These are phyloP conservation scores for Tetracentron sinense DNA, from an alignment of 164 flowering plant genomes.

Conservation along the genomic window DNA sequence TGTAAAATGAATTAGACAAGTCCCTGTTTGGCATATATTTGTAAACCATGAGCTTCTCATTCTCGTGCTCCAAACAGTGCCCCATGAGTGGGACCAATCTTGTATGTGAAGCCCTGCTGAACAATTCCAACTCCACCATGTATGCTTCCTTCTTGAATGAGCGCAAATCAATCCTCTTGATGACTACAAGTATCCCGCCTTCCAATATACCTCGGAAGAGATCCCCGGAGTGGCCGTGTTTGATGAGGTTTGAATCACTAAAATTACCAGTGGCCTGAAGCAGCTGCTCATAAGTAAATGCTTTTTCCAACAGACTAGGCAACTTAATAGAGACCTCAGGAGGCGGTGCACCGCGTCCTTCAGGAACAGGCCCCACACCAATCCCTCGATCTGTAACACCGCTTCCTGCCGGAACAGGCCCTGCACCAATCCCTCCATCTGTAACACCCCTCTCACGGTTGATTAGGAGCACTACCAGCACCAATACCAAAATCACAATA, in stretches of 20 bases:
- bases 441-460: constrained; percentile 26
- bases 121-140: constrained; percentile 64
- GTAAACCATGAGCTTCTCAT: constrained; percentile 77
- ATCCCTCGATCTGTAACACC: constrained; percentile 36
- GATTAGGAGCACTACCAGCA: constrained; percentile 36
- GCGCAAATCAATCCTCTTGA: constrained; percentile 60
- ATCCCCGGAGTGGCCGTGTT: constrained; percentile 91
- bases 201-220: constrained; percentile 69
- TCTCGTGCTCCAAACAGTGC: constrained; percentile 78
- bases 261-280: constrained; percentile 67
- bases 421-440: constrained; percentile 43
- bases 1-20: constrained; percentile 67
- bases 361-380: constrained; percentile 47
- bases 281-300: constrained; percentile 71
- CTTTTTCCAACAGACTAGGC: constrained; percentile 59
- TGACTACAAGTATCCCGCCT: constrained; percentile 52
- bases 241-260: constrained; percentile 65
- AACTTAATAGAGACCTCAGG: constrained; percentile 45
- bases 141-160: constrained; percentile 52
- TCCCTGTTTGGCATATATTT: constrained; percentile 89
- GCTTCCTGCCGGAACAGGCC: constrained; percentile 44
- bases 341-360: constrained; percentile 30
- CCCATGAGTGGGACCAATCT: constrained; percentile 90
- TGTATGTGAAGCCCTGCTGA: constrained; percentile 63
- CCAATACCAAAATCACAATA: constrained; percentile 36